Evolutionary conservation across 352 stramenopile genomes (phyloP), one percentile per base, ranked within the genome.

Genomic region (Globisporangium uncinulatum): DNA sequence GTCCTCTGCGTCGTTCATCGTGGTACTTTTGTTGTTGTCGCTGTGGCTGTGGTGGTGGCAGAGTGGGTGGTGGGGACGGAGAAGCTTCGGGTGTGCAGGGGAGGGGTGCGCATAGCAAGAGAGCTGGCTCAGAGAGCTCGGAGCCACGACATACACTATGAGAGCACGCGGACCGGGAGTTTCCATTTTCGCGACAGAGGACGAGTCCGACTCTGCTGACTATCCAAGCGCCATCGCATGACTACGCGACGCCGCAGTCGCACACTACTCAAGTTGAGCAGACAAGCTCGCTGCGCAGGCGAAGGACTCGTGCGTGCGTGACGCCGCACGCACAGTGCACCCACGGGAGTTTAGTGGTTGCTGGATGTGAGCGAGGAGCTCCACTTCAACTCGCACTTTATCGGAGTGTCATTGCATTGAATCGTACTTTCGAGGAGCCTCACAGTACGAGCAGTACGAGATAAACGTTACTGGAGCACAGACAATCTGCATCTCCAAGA

Each of bases 1-100:
- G 54, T 92, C 79, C 66, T 90, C 83, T 6, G 74, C 67, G 42
- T 90, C 79, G 68, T 79, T 89, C 83, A 92, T 92, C 1, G 13
- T 65, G n/a, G 20, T 49, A 9, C 3, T 36, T 43, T 56, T 24
- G 5, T 64, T 31, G 31, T 29, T 31, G 49, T 42, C n/a, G n/a
- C n/a, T 41, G 43, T 10, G 39, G 54, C 47, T 46, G 45, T 15
- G 36, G 19, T n/a, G 14, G 11, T 2, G 34, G 34, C 6, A 0
- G 19, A 17, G 45, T n/a, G 44, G 44, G n/a, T 7, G 8, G 41
- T 20, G 14, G 41, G 6, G n/a, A 17, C 6, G 41, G 41, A 2
- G 41, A 15, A 21, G 41, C 2, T 46, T 20, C 41, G 17, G 15
- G 4, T 43, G 37, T n/a, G 17, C 14, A 17, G 17, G 41, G 6